phyloP scores from a whole-genome alignment of 768 basidiomycete species.

The Leccinum ochraceum region DNA sequence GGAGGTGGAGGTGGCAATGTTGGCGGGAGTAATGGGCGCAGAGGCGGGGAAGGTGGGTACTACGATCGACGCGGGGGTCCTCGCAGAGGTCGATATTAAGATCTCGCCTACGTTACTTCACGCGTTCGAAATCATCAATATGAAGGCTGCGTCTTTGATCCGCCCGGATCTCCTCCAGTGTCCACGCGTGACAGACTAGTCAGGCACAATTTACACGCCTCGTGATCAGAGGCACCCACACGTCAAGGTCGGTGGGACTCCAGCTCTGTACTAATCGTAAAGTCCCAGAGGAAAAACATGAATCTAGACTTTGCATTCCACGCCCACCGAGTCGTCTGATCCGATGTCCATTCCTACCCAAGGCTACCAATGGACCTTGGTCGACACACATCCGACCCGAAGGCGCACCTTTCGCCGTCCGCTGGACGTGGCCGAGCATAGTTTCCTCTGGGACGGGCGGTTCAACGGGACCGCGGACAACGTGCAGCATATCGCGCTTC shows the following conservation, averaged over 20 bases:
- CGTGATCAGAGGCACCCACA: no score
- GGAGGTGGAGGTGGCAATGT: slow-evolving; percentile 34
- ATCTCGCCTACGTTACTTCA: not conserved
- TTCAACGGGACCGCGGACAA: slow-evolving; percentile 48
- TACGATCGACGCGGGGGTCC: slow-evolving; percentile 26
- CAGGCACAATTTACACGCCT: no score
- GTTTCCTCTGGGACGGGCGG: slow-evolving; percentile 43
- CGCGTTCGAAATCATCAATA: not conserved
- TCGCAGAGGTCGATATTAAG: slow-evolving; percentile 30
- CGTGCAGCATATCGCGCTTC: slow-evolving; percentile 32
- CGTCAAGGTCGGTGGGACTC: no score
- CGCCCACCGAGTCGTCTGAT: not conserved
- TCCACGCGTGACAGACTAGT: no score
- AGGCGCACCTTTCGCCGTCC: slow-evolving; percentile 35
- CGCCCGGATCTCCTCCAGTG: no score
- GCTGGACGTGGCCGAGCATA: slow-evolving; percentile 41
- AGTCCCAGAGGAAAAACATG: no score
- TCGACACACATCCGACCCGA: not conserved
- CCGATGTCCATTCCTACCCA: not conserved
- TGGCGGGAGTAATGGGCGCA: slow-evolving; percentile 30
- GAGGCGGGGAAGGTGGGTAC: slow-evolving; percentile 36
- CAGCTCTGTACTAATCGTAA: no score
- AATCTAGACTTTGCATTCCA: not conserved
- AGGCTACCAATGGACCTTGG: slow-evolving; percentile 14
- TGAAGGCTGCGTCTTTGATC: not conserved